Percentiles rank a stretch among this genome's conserved stretches.
These are phyloP conservation scores for Carex kokanica DNA, from an alignment of 176 grass and related monocot genomes.

Conservation along the genomic window DNA sequence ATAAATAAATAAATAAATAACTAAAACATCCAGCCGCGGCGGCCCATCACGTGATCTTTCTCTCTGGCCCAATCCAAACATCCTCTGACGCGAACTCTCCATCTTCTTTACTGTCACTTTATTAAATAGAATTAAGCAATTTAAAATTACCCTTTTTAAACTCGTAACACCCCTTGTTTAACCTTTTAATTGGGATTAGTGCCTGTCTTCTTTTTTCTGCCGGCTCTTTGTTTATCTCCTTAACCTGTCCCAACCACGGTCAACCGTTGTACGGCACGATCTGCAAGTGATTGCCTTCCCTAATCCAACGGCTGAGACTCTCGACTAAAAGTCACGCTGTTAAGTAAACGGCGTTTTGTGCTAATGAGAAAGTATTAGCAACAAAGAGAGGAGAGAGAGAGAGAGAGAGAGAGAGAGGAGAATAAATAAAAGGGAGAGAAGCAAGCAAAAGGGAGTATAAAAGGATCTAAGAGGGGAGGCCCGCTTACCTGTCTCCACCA, in stretches of 20 bases:
- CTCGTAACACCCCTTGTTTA: not conserved
- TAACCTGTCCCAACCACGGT: conserved; percentile 16
- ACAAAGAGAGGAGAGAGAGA: not conserved
- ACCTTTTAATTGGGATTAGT: conserved; percentile 27
- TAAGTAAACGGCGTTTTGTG: conserved; percentile 19
- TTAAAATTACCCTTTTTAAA: conserved; percentile 7
- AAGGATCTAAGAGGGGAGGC: conserved; percentile 7
- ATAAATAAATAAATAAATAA: not conserved
- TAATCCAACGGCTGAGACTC: conserved; percentile 8
- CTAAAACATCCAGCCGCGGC: not conserved
- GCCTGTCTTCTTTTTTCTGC: not conserved
- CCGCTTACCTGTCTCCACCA: conserved; percentile 15
- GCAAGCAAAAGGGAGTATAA: conserved; percentile 22
- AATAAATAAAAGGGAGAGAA: conserved; percentile 22
- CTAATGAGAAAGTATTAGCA: not conserved
- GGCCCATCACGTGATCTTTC: conserved; percentile 25
- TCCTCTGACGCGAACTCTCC: conserved; percentile 35
- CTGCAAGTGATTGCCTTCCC: conserved; percentile 23
- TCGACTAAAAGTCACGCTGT: conserved; percentile 1
- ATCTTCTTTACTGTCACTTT: not conserved
- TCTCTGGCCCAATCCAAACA: conserved; percentile 19
- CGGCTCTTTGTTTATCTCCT: conserved; percentile 20
- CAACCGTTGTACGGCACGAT: conserved; percentile 52
- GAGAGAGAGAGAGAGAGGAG: conserved; percentile 1
- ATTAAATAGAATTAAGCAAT: not conserved